phyloP scores from a whole-genome alignment of 2,329 filamentous ascomycete genomes.

The Colletotrichum camelliae region DNA sequence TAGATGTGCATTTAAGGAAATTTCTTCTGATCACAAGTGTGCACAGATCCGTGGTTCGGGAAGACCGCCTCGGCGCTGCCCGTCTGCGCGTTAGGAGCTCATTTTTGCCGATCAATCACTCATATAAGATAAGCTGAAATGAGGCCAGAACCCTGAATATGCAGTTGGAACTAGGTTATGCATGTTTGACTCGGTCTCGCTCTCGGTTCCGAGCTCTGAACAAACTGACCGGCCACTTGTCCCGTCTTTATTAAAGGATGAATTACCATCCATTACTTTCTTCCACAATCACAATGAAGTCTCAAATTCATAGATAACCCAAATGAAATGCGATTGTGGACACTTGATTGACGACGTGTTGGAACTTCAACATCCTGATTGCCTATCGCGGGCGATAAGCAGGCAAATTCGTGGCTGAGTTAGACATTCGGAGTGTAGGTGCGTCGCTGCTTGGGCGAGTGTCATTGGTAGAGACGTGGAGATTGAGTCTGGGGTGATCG shows the following conservation, averaged over 20 bases:
- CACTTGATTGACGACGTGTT: not conserved
- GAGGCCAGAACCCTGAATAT: not conserved
- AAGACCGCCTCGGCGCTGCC: not conserved
- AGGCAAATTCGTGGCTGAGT: not conserved
- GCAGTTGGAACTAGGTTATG: not conserved
- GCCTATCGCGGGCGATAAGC: not conserved
- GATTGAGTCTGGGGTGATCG: not conserved
- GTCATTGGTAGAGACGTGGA: not conserved
- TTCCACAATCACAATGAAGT: not conserved
- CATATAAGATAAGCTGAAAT: not conserved
- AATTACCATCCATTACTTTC: not conserved
- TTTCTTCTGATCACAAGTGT: not conserved
- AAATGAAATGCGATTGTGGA: not conserved
- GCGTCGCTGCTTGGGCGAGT: not conserved
- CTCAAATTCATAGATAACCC: accelerated
- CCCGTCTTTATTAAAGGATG: not conserved
- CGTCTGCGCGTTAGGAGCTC: not conserved
- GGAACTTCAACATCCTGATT: not conserved
- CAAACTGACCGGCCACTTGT: not conserved
- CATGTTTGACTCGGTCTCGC: not conserved
- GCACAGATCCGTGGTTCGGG: not conserved
- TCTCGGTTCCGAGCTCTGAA: not conserved
- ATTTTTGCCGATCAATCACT: not conserved
- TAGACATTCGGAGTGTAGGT: not conserved
- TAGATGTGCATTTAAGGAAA: not conserved